Percentiles rank a stretch among this genome's conserved stretches.
phyloP scores from a whole-genome alignment of 257 asterid species.

The Datura wrightii region DNA sequence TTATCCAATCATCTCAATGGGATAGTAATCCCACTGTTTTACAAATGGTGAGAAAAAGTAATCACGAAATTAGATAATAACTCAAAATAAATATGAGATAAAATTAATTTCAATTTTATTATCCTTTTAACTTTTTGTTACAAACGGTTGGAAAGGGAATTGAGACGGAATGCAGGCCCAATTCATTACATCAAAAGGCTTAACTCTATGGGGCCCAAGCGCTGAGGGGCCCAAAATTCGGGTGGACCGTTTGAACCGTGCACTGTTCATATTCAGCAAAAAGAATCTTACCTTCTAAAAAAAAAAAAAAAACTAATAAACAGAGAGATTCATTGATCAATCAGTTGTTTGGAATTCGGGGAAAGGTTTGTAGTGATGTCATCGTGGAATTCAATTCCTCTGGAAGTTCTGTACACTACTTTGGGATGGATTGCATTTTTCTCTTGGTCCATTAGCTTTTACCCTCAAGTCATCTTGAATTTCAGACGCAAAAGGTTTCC shows the following conservation, averaged over 20 bases:
- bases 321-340: neutral
- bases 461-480: slow-evolving; percentile 84
- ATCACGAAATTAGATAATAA: too few relatives aligned
- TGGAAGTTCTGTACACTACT: slow-evolving; percentile 67
- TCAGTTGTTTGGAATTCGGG: neutral
- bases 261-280: neutral
- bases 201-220: neutral
- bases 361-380: slow-evolving; percentile 47
- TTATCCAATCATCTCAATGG: too few relatives aligned
- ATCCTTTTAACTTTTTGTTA: too few relatives aligned
- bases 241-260: too few relatives aligned
- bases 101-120: too few relatives aligned
- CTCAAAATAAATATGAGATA: too few relatives aligned
- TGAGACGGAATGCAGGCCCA: neutral
- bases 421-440: slow-evolving; percentile 86
- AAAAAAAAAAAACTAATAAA: too few relatives aligned
- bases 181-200: neutral
- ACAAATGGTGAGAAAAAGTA: too few relatives aligned
- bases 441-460: slow-evolving; percentile 94
- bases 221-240: neutral
- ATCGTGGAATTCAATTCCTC: slow-evolving; percentile 73
- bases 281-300: neutral
- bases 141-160: neutral
- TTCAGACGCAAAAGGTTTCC: slow-evolving; percentile 78
- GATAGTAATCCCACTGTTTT: too few relatives aligned